Percentiles rank a stretch among this genome's conserved stretches.
These are phyloP conservation scores for Neopestalotiopsis rosae DNA, from an alignment of 2,329 filamentous ascomycete species.

Conservation along the genomic window DNA sequence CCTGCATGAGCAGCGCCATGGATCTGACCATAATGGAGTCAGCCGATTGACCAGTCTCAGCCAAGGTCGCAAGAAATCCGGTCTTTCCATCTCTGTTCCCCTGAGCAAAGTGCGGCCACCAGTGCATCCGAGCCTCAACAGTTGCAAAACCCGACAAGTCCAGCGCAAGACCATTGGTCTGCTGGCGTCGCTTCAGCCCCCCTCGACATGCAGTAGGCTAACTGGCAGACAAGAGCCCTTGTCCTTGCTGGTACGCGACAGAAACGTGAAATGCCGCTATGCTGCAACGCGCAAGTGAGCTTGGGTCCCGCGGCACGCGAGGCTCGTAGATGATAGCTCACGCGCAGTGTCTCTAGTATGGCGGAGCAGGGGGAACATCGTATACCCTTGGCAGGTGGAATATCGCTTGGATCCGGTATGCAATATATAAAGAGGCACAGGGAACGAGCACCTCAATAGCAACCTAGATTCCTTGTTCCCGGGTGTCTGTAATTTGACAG, in stretches of 20 bases:
- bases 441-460: not conserved
- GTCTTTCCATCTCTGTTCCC: not conserved
- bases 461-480: not conserved
- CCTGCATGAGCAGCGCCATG: constrained; percentile 5
- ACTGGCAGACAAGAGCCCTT: not conserved
- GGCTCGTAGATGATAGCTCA: not conserved
- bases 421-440: not conserved
- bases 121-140: not conserved
- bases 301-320: not conserved
- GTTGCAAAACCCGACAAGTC: not conserved
- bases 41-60: not conserved
- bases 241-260: not conserved
- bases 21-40: not conserved
- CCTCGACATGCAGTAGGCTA: not conserved
- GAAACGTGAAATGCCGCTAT: not conserved
- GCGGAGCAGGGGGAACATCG: not conserved
- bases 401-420: not conserved
- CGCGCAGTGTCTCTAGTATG: not conserved
- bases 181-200: not conserved
- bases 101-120: constrained; percentile 5
- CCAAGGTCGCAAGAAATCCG: not conserved
- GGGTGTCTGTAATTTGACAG: not conserved
- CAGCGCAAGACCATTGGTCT: constrained; percentile 6
- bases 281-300: not conserved
- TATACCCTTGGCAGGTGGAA: not conserved